Conservation (phyloP, 1,284 basidiomycete species). For the Tylopilus sp. region DNA sequence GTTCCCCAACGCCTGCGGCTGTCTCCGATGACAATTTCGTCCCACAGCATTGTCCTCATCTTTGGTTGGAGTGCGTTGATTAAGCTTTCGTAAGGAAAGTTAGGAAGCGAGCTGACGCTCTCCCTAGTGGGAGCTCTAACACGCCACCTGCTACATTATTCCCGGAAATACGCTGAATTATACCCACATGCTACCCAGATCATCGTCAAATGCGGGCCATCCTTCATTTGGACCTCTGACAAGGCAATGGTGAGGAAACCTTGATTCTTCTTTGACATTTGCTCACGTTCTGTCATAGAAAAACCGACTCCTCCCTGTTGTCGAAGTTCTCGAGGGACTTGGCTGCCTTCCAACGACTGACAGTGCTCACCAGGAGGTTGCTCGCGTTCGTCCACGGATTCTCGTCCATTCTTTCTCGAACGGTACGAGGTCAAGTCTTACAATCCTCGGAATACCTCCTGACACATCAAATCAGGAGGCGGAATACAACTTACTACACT, state of each 20-base stretch:
- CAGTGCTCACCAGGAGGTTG: not conserved
- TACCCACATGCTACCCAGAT: slow-evolving; percentile 63
- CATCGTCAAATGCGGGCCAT: slow-evolving; percentile 53
- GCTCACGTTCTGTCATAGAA: slow-evolving; percentile 29
- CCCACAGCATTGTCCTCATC: slow-evolving; percentile 55
- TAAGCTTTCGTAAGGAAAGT: no score
- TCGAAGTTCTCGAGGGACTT: slow-evolving; percentile 52
- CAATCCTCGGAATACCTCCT: not conserved
- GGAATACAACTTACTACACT: slow-evolving; percentile 53
- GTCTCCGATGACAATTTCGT: not conserved
- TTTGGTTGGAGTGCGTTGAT: slow-evolving; percentile 62
- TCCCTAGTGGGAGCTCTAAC: slow-evolving; percentile 61
- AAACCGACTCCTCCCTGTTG: slow-evolving; percentile 50
- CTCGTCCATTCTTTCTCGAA: slow-evolving; percentile 68
- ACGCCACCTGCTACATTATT: slow-evolving; percentile 63
- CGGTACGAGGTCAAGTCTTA: slow-evolving; percentile 45
- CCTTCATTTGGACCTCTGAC: slow-evolving; percentile 51
- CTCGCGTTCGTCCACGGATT: slow-evolving; percentile 42
- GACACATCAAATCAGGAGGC: slow-evolving; percentile 54
- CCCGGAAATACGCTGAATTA: slow-evolving; percentile 53
- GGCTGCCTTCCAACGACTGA: slow-evolving; percentile 46
- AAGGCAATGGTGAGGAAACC: slow-evolving; percentile 45
- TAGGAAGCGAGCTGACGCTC: slow-evolving; percentile 2
- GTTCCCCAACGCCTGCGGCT: not conserved
- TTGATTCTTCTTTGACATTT: not conserved